Conservation (phyloP, 73 alveolate genomes). For the Durusdinium trenchii region DNA sequence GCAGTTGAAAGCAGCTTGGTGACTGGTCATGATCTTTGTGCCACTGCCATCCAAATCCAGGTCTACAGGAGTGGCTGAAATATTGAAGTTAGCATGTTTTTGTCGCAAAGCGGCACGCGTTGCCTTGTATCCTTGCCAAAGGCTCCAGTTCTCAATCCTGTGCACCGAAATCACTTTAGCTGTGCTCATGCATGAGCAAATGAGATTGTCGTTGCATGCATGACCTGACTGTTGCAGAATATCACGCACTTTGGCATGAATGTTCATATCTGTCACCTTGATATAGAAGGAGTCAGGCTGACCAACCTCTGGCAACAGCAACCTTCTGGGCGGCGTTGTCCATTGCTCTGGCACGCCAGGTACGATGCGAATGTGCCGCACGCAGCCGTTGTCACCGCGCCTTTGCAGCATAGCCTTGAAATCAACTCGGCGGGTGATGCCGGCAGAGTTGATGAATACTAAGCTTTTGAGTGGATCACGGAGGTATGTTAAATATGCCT, state of each 20-base stretch:
- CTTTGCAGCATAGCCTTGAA: neutral
- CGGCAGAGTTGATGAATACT: neutral
- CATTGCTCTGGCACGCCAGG: constrained; percentile 15
- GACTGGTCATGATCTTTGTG: neutral
- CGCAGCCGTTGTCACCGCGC: neutral
- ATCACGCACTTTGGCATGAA: neutral
- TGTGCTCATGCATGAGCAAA: neutral
- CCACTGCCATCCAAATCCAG: neutral
- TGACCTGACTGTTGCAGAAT: neutral
- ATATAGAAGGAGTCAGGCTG: neutral
- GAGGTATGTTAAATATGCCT: neutral
- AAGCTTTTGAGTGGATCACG: neutral
- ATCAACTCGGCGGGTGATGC: neutral
- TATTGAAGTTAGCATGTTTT: constrained; percentile 9
- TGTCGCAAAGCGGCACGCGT: neutral
- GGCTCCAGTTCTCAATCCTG: neutral
- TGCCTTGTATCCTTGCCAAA: constrained; percentile 40
- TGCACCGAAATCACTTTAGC: neutral
- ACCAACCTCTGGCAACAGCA: neutral
- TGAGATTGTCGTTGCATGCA: neutral
- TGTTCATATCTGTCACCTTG: neutral
- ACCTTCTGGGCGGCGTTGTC: neutral
- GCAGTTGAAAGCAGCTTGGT: neutral
- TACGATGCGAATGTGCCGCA: neutral
- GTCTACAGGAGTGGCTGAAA: neutral